Evolutionary conservation across 164 flowering plant genomes (phyloP).

Genomic region (Kingdonia uniflora): DNA sequence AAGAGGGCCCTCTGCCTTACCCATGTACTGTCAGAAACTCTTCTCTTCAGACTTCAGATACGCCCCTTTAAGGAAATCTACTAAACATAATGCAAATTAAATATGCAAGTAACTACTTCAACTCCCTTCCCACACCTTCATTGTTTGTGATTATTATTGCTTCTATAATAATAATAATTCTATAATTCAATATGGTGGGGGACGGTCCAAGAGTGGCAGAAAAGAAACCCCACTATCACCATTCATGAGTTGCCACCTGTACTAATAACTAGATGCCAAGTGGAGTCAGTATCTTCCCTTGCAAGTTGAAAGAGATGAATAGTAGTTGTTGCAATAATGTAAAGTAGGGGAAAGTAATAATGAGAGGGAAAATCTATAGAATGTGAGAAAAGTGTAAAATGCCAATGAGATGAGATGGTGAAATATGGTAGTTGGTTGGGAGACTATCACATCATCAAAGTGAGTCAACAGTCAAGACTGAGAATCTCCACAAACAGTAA

Average conservation of each 20-base stretch:
- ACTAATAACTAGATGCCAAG: slow-evolving; percentile 6
- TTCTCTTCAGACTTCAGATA: neutral
- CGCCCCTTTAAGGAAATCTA: too few species aligned
- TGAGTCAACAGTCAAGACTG: neutral
- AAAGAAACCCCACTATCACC: slow-evolving; percentile 19
- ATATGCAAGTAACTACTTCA: neutral
- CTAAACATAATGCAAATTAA: neutral
- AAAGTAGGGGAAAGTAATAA: slow-evolving; percentile 8
- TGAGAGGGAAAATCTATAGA: slow-evolving; percentile 14
- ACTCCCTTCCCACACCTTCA: slow-evolving; percentile 1
- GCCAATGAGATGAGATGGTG: slow-evolving; percentile 6
- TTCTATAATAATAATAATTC: neutral
- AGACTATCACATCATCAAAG: slow-evolving; percentile 3
- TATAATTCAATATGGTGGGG: neutral
- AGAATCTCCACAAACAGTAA: neutral
- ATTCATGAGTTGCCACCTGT: slow-evolving; percentile 24
- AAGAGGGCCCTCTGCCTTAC: too few species aligned
- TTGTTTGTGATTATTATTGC: neutral
- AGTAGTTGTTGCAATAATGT: slow-evolving; percentile 20
- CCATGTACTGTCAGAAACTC: slow-evolving; percentile 11
- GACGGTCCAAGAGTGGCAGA: slow-evolving; percentile 23
- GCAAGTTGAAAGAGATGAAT: slow-evolving; percentile 2
- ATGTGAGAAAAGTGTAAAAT: slow-evolving; percentile 11
- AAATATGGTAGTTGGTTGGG: slow-evolving; percentile 20
- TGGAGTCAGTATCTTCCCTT: too few species aligned